Evolutionary conservation across 2,329 filamentous ascomycete genomes (phyloP).

Genomic region (Cercospora sesami): DNA sequence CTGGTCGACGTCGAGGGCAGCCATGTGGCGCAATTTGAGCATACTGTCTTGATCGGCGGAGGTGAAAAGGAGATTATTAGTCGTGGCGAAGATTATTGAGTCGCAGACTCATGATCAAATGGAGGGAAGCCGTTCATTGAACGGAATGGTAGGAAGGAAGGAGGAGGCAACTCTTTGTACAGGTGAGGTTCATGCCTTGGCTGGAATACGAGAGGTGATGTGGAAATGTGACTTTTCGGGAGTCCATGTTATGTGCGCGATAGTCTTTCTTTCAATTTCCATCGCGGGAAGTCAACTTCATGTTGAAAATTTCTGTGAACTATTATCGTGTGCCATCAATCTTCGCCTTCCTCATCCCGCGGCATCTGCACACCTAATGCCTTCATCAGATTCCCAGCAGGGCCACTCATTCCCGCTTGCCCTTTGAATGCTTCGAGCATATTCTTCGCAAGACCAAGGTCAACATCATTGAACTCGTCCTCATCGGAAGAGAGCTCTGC

Average conservation of each 20-base stretch:
- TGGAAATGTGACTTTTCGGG: not conserved
- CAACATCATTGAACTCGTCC: constrained; percentile 66
- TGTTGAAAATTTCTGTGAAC: not conserved
- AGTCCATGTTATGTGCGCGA: not conserved
- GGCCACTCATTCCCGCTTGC: constrained; percentile 81
- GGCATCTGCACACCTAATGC: constrained; percentile 83
- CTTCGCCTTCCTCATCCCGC: constrained; percentile 63
- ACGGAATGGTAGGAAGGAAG: too few relatives aligned
- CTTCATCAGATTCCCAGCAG: constrained; percentile 81
- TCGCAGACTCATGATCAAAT: too few relatives aligned
- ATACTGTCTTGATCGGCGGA: constrained; percentile 44
- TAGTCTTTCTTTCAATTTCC: not conserved
- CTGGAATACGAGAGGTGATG: constrained; percentile 9
- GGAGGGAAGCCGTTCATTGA: too few relatives aligned
- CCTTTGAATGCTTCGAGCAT: constrained; percentile 90
- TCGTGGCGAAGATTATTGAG: constrained; percentile 19
- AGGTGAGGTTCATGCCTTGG: constrained; percentile 7
- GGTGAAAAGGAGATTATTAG: constrained; percentile 19
- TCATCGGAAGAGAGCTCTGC: constrained; percentile 44
- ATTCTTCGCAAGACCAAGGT: constrained; percentile 87
- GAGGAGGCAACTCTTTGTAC: constrained; percentile 6
- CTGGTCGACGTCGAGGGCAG: constrained; percentile 90
- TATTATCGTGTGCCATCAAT: not conserved
- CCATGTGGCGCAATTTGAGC: constrained; percentile 91
- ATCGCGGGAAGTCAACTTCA: not conserved